Evolutionary conservation across 2,329 filamentous ascomycete genomes (phyloP).

Genomic region (Aspergillus fischeri): DNA sequence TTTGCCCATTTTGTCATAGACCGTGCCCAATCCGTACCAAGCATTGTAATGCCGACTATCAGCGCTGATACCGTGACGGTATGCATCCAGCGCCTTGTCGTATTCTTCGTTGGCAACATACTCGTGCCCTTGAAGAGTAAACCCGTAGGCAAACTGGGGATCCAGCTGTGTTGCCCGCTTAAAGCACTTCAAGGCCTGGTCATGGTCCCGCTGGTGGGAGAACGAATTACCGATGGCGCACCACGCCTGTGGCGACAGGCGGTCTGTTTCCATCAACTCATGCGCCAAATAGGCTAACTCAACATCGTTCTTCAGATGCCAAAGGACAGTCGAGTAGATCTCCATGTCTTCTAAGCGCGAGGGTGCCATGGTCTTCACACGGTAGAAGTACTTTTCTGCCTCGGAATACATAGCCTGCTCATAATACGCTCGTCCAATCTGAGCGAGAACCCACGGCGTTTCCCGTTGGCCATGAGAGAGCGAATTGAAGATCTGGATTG

Average conservation of each 20-base stretch:
- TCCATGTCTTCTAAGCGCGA: conserved; percentile 92
- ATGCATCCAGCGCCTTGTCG: conserved; percentile 85
- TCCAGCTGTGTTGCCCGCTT: conserved; percentile 88
- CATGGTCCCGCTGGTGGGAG: conserved; percentile 86
- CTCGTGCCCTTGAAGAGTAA: conserved; percentile 92
- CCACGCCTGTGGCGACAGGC: conserved; percentile 91
- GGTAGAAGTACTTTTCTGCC: conserved; percentile 79
- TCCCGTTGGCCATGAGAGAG: conserved; percentile 74
- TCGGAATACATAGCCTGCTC: conserved; percentile 83
- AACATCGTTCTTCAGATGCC: conserved; percentile 90
- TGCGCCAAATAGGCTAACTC: conserved; percentile 90
- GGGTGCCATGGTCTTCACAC: conserved; percentile 73
- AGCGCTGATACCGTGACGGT: conserved; percentile 78
- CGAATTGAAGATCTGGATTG: conserved; percentile 67
- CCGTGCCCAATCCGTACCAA: conserved; percentile 83
- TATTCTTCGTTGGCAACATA: conserved; percentile 96
- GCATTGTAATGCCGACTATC: conserved; percentile 93
- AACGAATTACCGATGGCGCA: conserved; percentile 93
- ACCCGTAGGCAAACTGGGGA: conserved; percentile 88
- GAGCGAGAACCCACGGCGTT: conserved; percentile 87
- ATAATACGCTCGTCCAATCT: conserved; percentile 86
- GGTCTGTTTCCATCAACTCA: conserved; percentile 79
- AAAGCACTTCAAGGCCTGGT: conserved; percentile 92
- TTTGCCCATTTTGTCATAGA: conserved; percentile 86
- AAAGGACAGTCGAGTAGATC: conserved; percentile 97